Base-by-base conservation (phyloP, 2,329 filamentous ascomycete genomes). In the Ascochyta clinopodiicola region DNA sequence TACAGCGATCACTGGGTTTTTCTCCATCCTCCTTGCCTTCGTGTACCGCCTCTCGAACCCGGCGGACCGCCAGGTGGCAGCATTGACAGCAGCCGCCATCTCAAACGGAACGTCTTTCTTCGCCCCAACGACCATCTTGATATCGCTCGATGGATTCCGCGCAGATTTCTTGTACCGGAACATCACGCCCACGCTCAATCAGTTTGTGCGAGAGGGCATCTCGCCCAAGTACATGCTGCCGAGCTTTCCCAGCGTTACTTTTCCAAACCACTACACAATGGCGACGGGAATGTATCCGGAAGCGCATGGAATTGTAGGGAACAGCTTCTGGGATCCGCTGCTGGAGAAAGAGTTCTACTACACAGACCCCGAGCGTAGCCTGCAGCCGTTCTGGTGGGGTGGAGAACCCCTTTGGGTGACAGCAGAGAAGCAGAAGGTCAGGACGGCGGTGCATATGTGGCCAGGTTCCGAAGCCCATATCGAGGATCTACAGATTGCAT, bases 361-460 rank as follows among this genome's bases (percentile, higher is more conserved):
- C 69, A 96, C 91, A 0, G 86, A 96, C 67, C 86, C 90, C 0
- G 73, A 80, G 1, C 83, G 86, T 51, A 95, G 91, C 62, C 84
- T 96, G 76, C 86, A 94, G 62, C 81, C 90, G 1, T 91, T 94
- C 72, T 99, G 95, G 94, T 99, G 95, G 94, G 87, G 85, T 36
- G 95, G 92, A 3, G 92, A 98, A 73, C 95, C 95, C 0, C 82
- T 99, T 27, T 99, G 95, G 95, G 88, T 89, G 24, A 96, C 94
- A 1, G 94, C 94, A 5, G 95, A 98, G 78, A 86, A 85, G 53
- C 89, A 92, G 64, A 89, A 89, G 6, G 81, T 96, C 29, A 85
- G 86, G 52, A 87, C 88, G 27, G 95, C 92, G 0, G 87, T 99
- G 24, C 95, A 99, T 74, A 99, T 99, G 95, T 99, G 95, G 95